Evolutionary conservation across 2,329 filamentous ascomycete species (phyloP).

Genomic region (Didymella glomerata): DNA sequence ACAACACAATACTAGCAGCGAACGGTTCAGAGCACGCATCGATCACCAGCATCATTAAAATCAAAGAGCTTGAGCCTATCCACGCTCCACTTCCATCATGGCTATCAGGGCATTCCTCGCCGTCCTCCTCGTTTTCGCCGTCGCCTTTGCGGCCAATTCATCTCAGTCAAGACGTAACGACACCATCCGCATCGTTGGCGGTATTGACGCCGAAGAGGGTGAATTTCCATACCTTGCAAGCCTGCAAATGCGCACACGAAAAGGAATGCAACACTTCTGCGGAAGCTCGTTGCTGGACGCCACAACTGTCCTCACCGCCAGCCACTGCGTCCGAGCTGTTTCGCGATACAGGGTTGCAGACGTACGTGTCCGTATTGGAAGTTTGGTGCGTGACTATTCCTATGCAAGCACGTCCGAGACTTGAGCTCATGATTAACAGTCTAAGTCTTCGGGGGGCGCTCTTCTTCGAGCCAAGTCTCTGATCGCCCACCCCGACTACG

Average conservation of each 20-base stretch:
- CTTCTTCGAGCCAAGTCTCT: neutral
- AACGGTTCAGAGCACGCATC: neutral
- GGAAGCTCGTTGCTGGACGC: neutral
- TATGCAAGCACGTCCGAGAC: too few relatives aligned
- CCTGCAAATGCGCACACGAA: neutral
- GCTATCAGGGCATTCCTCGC: neutral
- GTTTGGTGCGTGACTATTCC: neutral
- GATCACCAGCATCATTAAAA: neutral
- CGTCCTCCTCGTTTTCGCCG: neutral
- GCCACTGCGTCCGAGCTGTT: neutral
- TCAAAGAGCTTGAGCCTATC: neutral
- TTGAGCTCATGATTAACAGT: too few relatives aligned
- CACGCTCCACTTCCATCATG: neutral
- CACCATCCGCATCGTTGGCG: neutral
- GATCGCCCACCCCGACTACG: neutral
- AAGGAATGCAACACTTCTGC: neutral
- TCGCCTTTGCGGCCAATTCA: neutral
- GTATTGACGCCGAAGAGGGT: neutral
- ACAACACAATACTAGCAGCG: neutral
- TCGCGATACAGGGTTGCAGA: neutral
- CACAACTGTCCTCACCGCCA: neutral
- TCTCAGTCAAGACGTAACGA: neutral
- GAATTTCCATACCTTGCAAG: neutral
- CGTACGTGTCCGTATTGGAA: neutral
- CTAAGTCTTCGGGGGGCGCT: too few relatives aligned